These are phyloP conservation scores for Colletotrichum salicis DNA, from an alignment of 2,329 filamentous ascomycete species.

Conservation along the genomic window DNA sequence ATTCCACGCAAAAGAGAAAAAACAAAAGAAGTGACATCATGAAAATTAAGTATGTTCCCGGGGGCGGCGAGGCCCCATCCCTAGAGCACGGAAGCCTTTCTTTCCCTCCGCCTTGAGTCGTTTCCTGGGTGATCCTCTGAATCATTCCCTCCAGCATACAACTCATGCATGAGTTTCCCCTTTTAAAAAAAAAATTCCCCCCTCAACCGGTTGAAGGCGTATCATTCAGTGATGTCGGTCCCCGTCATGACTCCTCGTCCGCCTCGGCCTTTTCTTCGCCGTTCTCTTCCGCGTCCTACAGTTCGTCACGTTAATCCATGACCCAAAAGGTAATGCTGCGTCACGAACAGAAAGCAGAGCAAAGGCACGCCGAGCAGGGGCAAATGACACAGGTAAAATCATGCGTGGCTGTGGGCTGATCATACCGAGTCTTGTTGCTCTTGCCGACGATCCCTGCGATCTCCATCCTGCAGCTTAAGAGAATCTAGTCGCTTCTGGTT, in stretches of 20 bases:
- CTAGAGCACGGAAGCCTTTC: constrained; percentile 14
- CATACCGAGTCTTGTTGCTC: constrained; percentile 71
- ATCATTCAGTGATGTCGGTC: constrained; percentile 4
- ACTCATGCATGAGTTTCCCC: constrained; percentile 12
- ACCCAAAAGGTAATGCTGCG: neutral
- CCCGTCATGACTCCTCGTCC: constrained; percentile 32
- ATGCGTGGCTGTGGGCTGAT: constrained; percentile 63
- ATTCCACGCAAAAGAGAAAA: constrained; percentile 21
- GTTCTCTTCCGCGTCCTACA: constrained; percentile 31
- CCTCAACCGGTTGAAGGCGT: constrained; percentile 25
- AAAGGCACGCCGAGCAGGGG: neutral
- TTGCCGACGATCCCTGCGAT: constrained; percentile 67
- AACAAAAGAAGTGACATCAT: constrained; percentile 30
- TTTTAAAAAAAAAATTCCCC: neutral
- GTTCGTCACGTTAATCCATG: constrained; percentile 10
- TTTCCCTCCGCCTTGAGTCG: constrained; percentile 26
- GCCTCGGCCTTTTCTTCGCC: constrained; percentile 23
- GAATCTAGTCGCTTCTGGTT: constrained; percentile 90
- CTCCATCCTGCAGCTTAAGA: constrained; percentile 87
- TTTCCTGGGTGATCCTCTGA: constrained; percentile 18
- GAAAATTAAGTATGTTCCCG: constrained; percentile 36
- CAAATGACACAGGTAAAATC: constrained; percentile 39
- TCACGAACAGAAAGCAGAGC: neutral
- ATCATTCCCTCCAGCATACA: constrained; percentile 8
- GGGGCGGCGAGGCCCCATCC: constrained; percentile 28